Percentiles rank a stretch among this genome's conserved stretches.
Conservation (phyloP, 1,284 basidiomycete species). For the Kwoniella shivajii region DNA sequence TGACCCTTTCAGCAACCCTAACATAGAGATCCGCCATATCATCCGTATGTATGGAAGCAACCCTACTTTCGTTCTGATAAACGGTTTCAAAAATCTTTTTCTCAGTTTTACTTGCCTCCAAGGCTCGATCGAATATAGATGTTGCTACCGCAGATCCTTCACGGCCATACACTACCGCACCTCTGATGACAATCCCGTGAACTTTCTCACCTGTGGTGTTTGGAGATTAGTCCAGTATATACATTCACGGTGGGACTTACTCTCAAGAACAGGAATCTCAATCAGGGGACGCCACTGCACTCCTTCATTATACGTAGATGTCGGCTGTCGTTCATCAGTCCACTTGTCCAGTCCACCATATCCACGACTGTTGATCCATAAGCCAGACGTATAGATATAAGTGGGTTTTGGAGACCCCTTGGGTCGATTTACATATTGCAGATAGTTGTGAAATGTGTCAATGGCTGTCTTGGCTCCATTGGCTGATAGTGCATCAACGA, state of each 20-base stretch:
- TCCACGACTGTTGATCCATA: constrained; percentile 57
- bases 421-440: constrained; percentile 23
- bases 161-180: constrained; percentile 59
- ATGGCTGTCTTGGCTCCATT: constrained; percentile 51
- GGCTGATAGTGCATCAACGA: constrained; percentile 53
- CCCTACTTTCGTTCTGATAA: constrained; percentile 56
- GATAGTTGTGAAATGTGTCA: constrained; percentile 28
- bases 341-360: constrained; percentile 41
- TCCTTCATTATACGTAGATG: constrained; percentile 17
- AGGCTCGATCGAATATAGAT: constrained; percentile 52
- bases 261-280: constrained; percentile 36
- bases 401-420: constrained; percentile 54
- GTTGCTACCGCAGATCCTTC: constrained; percentile 55
- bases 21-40: constrained; percentile 61
- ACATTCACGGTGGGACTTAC: constrained; percentile 19
- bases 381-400: constrained; percentile 60
- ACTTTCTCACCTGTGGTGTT: constrained; percentile 35
- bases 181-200: constrained; percentile 61
- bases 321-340: constrained; percentile 39
- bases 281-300: constrained; percentile 39
- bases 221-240: background rate
- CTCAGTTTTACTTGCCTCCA: constrained; percentile 51
- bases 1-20: constrained; percentile 55
- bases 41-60: constrained; percentile 59
- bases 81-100: constrained; percentile 47